phyloP scores from a whole-genome alignment of 75 land plant species.

The Cryptomeria japonica region DNA sequence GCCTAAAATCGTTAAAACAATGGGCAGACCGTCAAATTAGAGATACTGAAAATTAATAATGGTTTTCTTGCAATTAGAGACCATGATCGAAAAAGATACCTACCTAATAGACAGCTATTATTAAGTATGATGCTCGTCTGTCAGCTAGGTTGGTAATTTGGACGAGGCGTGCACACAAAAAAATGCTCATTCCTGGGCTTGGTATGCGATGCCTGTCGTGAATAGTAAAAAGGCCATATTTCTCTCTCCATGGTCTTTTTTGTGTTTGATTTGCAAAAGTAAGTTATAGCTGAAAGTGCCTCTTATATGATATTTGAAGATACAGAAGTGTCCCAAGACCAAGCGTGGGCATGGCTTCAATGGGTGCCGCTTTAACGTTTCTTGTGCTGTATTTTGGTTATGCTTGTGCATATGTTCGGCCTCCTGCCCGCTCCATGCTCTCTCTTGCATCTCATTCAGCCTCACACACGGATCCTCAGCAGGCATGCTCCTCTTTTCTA shows the following conservation, averaged over 20 bases:
- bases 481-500: neutral
- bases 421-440: neutral
- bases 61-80: too few species aligned
- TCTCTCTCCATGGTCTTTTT: neutral
- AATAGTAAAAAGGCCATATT: neutral
- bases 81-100: too few species aligned
- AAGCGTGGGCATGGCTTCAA: neutral
- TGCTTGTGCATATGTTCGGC: neutral
- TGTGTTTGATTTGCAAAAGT: neutral
- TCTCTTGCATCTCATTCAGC: neutral
- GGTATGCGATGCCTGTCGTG: neutral
- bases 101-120: too few species aligned
- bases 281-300: too few species aligned
- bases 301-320: too few species aligned
- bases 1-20: too few species aligned
- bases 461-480: neutral
- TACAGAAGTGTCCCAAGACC: neutral
- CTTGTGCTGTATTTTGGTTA: neutral
- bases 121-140: too few species aligned
- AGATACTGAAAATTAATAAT: too few species aligned
- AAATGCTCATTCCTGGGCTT: too few species aligned
- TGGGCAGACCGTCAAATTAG: too few species aligned
- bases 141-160: neutral
- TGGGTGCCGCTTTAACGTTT: neutral
- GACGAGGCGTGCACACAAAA: neutral